A percentile compares a stretch with the other conserved stretches of the same genome.
These are phyloP conservation scores for Staphylotrichum longicolle DNA, from an alignment of 495 filamentous ascomycete genomes.

Conservation along the genomic window DNA sequence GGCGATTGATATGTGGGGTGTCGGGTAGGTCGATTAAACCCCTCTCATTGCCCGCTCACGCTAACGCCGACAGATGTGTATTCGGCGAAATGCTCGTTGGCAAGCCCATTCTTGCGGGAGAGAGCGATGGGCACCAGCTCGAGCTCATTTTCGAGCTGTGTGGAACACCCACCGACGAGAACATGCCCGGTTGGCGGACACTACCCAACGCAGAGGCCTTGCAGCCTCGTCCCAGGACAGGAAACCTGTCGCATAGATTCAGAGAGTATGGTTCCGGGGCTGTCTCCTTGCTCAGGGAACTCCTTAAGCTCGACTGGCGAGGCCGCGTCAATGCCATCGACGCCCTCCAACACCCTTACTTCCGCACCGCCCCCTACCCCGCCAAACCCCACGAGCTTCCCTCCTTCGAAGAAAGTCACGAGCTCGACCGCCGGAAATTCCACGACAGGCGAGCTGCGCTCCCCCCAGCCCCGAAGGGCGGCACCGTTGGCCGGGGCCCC, in stretches of 20 bases:
- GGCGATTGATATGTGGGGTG: constrained; percentile 97
- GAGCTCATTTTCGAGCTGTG: constrained; percentile 92
- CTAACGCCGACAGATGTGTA: constrained; percentile 66
- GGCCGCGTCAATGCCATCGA: constrained; percentile 91
- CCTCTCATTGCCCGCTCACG: background rate
- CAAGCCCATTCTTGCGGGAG: constrained; percentile 88
- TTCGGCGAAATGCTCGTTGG: constrained; percentile 98
- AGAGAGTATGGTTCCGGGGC: constrained; percentile 61
- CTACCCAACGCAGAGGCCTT: constrained; percentile 80
- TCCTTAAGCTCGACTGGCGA: constrained; percentile 85
- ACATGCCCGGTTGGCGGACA: constrained; percentile 85
- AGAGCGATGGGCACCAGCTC: constrained; percentile 83
- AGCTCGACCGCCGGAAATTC: constrained; percentile 86
- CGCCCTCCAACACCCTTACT: constrained; percentile 90
- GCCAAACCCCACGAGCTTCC: constrained; percentile 79
- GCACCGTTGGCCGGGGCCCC: constrained; percentile 74
- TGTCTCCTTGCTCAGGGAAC: constrained; percentile 74
- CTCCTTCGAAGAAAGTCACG: constrained; percentile 88
- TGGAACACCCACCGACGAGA: constrained; percentile 84
- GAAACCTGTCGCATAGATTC: constrained; percentile 69
- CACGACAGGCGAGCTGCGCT: constrained; percentile 72
- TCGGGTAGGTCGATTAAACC: constrained; percentile 60
- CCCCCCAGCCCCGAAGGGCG: constrained; percentile 87
- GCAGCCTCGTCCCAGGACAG: constrained; percentile 59
- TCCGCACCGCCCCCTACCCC: constrained; percentile 73